Conservation (phyloP, 2,329 filamentous ascomycete species). For the Ophiostoma quercus region DNA sequence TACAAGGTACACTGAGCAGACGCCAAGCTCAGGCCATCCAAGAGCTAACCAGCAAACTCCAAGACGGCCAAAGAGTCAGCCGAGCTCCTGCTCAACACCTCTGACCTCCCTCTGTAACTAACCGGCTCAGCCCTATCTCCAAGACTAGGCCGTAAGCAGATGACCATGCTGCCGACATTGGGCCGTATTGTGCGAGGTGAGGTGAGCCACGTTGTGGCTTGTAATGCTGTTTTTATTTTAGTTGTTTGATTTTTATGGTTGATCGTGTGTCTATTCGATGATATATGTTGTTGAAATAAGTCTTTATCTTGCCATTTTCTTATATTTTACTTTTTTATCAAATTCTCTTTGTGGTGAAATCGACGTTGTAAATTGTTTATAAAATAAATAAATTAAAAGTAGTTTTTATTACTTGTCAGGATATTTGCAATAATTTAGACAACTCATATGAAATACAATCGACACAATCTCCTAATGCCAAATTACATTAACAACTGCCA, state of each 20-base stretch:
- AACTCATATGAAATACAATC: background rate
- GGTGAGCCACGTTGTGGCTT: background rate
- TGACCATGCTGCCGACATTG: slow-evolving; percentile 24
- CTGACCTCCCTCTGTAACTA: background rate
- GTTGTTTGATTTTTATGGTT: background rate
- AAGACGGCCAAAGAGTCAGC: too few relatives aligned
- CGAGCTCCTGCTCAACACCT: background rate
- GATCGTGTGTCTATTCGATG: background rate
- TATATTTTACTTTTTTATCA: too few relatives aligned
- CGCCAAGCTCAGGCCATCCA: too few relatives aligned
- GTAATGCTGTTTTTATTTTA: background rate
- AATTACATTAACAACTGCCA: background rate
- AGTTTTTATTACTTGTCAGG: too few relatives aligned
- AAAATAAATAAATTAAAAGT: too few relatives aligned
- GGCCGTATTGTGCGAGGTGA: slow-evolving; percentile 15
- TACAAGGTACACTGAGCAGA: too few relatives aligned
- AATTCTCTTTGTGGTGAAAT: too few relatives aligned
- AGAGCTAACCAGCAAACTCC: too few relatives aligned
- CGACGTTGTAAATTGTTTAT: too few relatives aligned
- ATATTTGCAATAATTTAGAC: too few relatives aligned
- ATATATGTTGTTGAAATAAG: too few relatives aligned
- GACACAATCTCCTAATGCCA: background rate
- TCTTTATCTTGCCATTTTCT: too few relatives aligned
- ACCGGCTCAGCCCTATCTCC: slow-evolving; percentile 23
- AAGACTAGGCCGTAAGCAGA: slow-evolving; percentile 18